Conservation (phyloP, 1,284 basidiomycete genomes). For the Meira miltonrushii region DNA sequence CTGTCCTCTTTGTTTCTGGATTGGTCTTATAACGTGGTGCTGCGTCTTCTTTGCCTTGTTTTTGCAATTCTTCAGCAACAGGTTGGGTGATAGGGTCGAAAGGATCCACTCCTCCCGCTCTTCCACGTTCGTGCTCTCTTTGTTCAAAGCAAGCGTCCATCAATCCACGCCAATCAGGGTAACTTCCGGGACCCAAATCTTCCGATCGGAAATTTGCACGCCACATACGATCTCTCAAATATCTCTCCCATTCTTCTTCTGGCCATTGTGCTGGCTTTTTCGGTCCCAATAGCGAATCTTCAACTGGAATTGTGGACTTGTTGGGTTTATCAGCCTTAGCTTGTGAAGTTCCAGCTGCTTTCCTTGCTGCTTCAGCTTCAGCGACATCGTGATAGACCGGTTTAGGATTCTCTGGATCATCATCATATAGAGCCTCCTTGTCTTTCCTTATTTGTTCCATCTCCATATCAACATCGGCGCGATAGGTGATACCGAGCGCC, state of each 20-base stretch:
- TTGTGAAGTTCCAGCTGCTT: neutral
- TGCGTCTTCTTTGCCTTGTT: slow-evolving; percentile 9
- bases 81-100: slow-evolving; percentile 16
- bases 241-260: slow-evolving; percentile 45
- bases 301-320: slow-evolving; percentile 3
- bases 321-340: neutral
- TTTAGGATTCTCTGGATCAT: slow-evolving; percentile 48
- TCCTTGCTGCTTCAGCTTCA: neutral
- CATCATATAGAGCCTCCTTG: slow-evolving; percentile 42
- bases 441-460: slow-evolving; percentile 22
- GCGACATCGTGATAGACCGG: slow-evolving; percentile 23
- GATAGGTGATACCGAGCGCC: slow-evolving; percentile 50
- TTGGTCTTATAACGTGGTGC: slow-evolving; percentile 33
- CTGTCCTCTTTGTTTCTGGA: slow-evolving; percentile 47
- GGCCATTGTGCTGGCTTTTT: slow-evolving; percentile 36
- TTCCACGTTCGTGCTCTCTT: slow-evolving; percentile 41
- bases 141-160: slow-evolving; percentile 51
- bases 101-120: slow-evolving; percentile 39
- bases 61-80: slow-evolving; percentile 17
- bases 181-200: slow-evolving; percentile 37
- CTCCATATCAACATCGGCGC: slow-evolving; percentile 40
- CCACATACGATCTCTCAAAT: slow-evolving; percentile 42
- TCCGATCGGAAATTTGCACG: slow-evolving; percentile 41
- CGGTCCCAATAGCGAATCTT: slow-evolving; percentile 43
- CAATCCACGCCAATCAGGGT: slow-evolving; percentile 49